Evolutionary conservation across 2,329 filamentous ascomycete genomes (phyloP).

Genomic region (Cadophora gregata): DNA sequence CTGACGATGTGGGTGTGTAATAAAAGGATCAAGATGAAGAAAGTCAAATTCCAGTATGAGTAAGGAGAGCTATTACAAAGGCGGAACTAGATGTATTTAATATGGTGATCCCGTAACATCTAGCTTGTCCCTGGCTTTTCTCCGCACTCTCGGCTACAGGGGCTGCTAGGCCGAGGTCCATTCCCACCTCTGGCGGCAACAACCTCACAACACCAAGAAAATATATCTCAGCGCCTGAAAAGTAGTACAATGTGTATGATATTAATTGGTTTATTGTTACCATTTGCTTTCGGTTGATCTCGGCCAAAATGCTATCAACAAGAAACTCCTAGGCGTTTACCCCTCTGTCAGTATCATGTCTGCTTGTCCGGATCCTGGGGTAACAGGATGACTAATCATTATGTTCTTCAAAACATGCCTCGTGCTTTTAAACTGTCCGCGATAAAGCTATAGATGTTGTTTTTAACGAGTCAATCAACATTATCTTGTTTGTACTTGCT

Average conservation of each 20-base stretch:
- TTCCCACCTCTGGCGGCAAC: constrained; percentile 8
- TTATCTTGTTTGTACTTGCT: no score
- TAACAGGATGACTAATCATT: no score
- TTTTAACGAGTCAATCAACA: no score
- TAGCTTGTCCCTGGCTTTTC: constrained; percentile 35
- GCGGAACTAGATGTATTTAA: neutral
- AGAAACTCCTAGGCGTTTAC: constrained; percentile 8
- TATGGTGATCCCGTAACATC: constrained; percentile 18
- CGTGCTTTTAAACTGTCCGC: no score
- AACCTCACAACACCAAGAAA: neutral
- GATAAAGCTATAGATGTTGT: no score
- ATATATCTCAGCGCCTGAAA: neutral
- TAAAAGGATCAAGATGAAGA: neutral
- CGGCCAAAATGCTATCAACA: neutral
- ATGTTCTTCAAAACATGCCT: no score
- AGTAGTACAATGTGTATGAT: neutral
- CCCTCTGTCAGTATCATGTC: neutral
- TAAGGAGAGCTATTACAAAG: constrained; percentile 6
- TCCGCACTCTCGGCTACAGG: constrained; percentile 30
- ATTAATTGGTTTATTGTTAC: constrained; percentile 8
- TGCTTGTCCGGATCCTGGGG: no score
- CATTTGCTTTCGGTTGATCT: neutral
- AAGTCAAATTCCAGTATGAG: neutral
- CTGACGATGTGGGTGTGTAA: neutral
- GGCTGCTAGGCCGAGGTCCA: constrained; percentile 33